Evolutionary conservation across 78 protist genomes (phyloP).

Genomic region (Dictyostelium firmibasis): DNA sequence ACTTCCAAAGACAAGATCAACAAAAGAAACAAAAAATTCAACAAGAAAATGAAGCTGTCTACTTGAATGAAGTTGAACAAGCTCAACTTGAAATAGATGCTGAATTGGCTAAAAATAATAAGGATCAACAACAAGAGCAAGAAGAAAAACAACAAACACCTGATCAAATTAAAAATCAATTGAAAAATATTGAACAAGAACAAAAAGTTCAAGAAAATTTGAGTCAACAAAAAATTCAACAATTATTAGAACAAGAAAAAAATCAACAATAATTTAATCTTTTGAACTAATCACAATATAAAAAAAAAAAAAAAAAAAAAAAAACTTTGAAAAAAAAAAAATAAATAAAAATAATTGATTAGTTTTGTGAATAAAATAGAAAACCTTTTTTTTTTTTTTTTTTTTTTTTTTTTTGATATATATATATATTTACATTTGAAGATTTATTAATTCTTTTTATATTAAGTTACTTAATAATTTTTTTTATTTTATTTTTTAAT

Average conservation of each 20-base stretch:
- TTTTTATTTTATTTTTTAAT: too few species aligned
- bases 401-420: background rate
- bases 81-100: background rate
- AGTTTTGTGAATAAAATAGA: background rate
- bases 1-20: background rate
- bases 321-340: too few species aligned
- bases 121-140: background rate
- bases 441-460: background rate
- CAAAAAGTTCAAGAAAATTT: background rate
- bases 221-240: background rate
- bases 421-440: background rate
- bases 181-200: background rate
- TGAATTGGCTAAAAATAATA: background rate
- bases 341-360: too few species aligned
- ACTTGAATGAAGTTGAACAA: background rate
- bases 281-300: background rate
- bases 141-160: background rate
- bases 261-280: background rate
- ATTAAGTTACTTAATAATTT: too few species aligned
- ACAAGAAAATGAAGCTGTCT: background rate
- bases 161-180: background rate
- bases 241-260: constrained; percentile 7
- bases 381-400: too few species aligned
- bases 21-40: background rate
- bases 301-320: background rate